Percentiles rank a stretch among this genome's conserved stretches.
Conservation (phyloP, 148 eudicot species). For the Persicaria maculosa region DNA sequence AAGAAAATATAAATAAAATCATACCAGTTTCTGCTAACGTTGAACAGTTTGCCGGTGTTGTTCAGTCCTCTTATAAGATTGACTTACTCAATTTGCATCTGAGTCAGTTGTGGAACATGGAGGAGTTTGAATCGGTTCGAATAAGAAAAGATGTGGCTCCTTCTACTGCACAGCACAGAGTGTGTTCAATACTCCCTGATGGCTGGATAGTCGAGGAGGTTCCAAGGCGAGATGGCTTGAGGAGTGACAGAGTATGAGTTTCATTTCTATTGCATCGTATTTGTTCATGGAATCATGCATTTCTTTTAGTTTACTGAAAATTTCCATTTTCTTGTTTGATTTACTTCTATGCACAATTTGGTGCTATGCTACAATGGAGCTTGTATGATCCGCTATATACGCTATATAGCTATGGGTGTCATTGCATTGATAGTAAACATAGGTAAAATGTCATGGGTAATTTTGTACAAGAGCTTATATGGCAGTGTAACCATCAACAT, state of each 20-base stretch:
- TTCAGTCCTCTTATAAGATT: not conserved
- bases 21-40: not conserved
- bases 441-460: too few species aligned
- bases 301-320: not conserved
- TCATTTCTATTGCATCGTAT: not conserved
- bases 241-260: conserved; percentile 47
- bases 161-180: conserved; percentile 17
- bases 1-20: not conserved
- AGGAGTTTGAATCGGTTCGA: conserved; percentile 23
- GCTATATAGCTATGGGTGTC: too few species aligned
- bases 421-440: too few species aligned
- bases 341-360: too few species aligned
- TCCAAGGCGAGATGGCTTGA: conserved; percentile 37
- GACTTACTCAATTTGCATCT: not conserved
- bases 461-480: too few species aligned
- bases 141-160: conserved; percentile 14
- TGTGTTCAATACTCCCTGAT: conserved; percentile 32
- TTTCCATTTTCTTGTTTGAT: not conserved
- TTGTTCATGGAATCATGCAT: not conserved
- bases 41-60: too few species aligned
- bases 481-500: too few species aligned
- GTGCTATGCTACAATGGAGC: too few species aligned
- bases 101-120: conserved; percentile 22
- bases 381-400: too few species aligned
- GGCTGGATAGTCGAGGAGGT: conserved; percentile 53